These are phyloP conservation scores for Chlorella vulgaris DNA, from an alignment of 139 green algal species.

Conservation along the genomic window DNA sequence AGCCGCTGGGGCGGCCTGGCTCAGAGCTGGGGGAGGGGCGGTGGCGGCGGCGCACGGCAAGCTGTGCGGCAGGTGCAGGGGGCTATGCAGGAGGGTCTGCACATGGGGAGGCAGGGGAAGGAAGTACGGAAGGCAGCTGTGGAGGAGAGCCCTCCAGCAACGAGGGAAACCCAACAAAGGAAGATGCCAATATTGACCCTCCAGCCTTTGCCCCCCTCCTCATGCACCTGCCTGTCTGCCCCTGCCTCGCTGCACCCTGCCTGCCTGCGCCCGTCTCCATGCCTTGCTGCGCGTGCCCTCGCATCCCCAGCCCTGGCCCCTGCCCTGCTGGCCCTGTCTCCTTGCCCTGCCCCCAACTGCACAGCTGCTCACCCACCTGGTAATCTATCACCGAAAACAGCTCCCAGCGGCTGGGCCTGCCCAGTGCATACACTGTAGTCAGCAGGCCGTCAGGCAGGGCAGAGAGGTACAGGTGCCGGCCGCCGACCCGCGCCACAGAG, in stretches of 20 bases:
- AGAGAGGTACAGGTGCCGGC: slow-evolving; percentile 26
- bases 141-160: background rate
- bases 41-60: background rate
- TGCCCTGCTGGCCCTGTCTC: too few species aligned
- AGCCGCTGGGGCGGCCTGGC: background rate
- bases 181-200: too few species aligned
- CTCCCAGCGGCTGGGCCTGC: slow-evolving; percentile 20
- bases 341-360: background rate
- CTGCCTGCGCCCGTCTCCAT: too few species aligned
- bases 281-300: too few species aligned
- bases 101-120: background rate
- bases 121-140: background rate
- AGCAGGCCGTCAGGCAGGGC: slow-evolving; percentile 31
- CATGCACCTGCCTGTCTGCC: too few species aligned
- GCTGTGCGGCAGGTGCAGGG: background rate
- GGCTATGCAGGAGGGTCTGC: slow-evolving; percentile 19
- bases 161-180: too few species aligned
- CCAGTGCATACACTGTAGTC: background rate
- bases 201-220: too few species aligned
- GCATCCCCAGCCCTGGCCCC: too few species aligned
- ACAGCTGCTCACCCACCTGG: background rate
- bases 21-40: background rate
- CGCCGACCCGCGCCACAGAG: slow-evolving; percentile 9
- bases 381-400: slow-evolving; percentile 18
- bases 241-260: too few species aligned